These are phyloP conservation scores for Grammothele lineata DNA, from an alignment of 768 basidiomycete genomes.

Conservation along the genomic window DNA sequence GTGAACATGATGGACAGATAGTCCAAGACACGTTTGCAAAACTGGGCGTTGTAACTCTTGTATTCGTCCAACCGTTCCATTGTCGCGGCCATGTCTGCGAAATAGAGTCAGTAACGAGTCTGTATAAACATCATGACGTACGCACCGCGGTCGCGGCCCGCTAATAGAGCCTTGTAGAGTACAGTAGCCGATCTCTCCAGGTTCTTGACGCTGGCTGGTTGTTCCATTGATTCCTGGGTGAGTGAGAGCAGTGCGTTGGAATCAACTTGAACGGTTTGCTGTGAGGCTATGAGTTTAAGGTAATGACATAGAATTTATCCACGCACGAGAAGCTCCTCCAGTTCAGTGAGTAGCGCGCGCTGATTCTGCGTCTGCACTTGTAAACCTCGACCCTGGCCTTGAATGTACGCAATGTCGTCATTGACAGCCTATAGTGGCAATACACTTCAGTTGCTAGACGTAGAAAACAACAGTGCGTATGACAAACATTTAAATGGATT, in stretches of 20 bases:
- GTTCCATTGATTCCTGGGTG: conserved; percentile 88
- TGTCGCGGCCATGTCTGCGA: conserved; percentile 90
- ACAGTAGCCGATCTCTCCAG: conserved; percentile 82
- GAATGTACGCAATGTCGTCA: conserved; percentile 94
- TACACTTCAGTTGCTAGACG: too few relatives aligned
- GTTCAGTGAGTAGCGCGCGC: conserved; percentile 72
- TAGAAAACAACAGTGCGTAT: too few relatives aligned
- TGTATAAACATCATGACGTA: neutral
- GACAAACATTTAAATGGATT: conserved; percentile 78
- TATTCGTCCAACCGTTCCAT: conserved; percentile 93
- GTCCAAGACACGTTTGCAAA: conserved; percentile 88
- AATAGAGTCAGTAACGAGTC: neutral
- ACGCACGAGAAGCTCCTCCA: conserved; percentile 86
- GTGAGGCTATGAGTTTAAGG: neutral
- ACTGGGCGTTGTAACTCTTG: conserved; percentile 82
- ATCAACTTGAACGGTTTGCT: conserved; percentile 97
- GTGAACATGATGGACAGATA: conserved; percentile 90
- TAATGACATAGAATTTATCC: neutral
- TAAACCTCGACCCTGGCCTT: conserved; percentile 92
- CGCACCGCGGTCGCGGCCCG: conserved; percentile 82
- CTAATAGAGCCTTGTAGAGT: conserved; percentile 93
- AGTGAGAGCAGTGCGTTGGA: conserved; percentile 67
- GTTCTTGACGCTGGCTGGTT: conserved; percentile 63
- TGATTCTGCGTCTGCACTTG: conserved; percentile 99
- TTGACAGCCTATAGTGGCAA: conserved; percentile 64